Evolutionary conservation across 2,329 filamentous ascomycete species (phyloP), one percentile per base, ranked within the genome.

Genomic region (Orbilia oligospora): DNA sequence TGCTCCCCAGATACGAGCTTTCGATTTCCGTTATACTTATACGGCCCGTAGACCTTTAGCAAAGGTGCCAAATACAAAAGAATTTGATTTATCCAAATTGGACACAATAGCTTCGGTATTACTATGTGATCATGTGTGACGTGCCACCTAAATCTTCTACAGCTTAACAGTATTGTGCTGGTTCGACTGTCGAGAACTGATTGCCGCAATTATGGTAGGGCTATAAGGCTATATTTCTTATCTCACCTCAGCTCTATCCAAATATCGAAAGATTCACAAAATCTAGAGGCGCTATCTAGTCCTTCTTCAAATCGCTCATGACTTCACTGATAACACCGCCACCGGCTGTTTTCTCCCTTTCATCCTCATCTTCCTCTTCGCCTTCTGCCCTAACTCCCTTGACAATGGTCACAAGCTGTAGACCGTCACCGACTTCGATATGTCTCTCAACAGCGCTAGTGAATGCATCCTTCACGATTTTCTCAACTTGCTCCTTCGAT

Each of bases 401-500:
- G 14, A 94, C 97, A 83, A 98, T 93, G 82, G 97, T 90, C 88
- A 99, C 88, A 90, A 97, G 94, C 88, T 99, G 96, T 84, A 99
- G 86, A 64, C 92, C 91, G 86, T 99, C 96, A 85, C 96, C 96
- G 80, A 99, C 97, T 88, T 99, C 96, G 82, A 99, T 99, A 87
- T 99, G 96, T 86, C 96, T 92, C 89, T 99, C 96, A 38, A 97
- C 95, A 3, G 97, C 96, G 85, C 95, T 97, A 80, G 97, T 97
- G 86, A 99, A 99, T 1, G 96, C 96, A 88, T 99, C 96, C 86
- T 95, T 93, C 82, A 99, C 95, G 82, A 99, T 84, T 80, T 92
- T 90, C 87, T 97, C 92, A 30, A 97, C 95, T 78, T 92, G 90
- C 69, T 88, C 86, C 83, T 90, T 88, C 30, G 91, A 88, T 83